These are phyloP conservation scores for Caryocar brasiliense DNA, from an alignment of 441 rosid species.

Conservation along the genomic window DNA sequence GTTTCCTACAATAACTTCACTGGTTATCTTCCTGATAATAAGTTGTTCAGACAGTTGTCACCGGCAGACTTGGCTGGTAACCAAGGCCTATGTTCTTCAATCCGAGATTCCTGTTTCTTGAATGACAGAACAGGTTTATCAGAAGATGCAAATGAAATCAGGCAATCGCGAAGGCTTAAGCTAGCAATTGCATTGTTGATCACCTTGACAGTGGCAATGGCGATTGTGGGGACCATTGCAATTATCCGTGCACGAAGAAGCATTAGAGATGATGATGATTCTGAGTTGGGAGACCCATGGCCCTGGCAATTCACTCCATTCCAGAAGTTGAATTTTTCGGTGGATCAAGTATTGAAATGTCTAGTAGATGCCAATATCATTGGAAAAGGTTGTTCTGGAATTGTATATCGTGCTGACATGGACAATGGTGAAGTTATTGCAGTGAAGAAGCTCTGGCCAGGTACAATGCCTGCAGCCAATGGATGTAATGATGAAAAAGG, in stretches of 20 bases:
- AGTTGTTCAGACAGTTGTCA: conserved; percentile 62
- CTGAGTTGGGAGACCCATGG: conserved; percentile 70
- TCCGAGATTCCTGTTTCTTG: conserved; percentile 55
- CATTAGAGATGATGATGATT: conserved; percentile 43
- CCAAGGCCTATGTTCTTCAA: conserved; percentile 56
- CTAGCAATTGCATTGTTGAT: conserved; percentile 63
- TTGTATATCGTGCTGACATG: conserved; percentile 89
- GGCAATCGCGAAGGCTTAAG: conserved; percentile 46
- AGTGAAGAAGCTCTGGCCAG: conserved; percentile 92
- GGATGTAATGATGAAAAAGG: conserved; percentile 36
- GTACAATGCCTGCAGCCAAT: conserved; percentile 29
- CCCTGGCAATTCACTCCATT: conserved; percentile 96
- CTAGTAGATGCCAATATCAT: conserved; percentile 73
- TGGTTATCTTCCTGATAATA: conserved; percentile 83
- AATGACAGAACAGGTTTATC: conserved; percentile 20
- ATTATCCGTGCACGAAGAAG: conserved; percentile 45
- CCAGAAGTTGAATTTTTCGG: conserved; percentile 84
- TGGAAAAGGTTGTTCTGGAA: conserved; percentile 94
- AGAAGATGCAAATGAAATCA: conserved; percentile 17
- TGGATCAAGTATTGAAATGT: conserved; percentile 70
- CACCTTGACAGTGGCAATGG: conserved; percentile 53
- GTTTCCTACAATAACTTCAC: conserved; percentile 75
- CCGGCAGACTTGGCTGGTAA: conserved; percentile 55
- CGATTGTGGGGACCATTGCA: conserved; percentile 63
- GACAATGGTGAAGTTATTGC: conserved; percentile 83